These are phyloP conservation scores for Schizosaccharomyces octosporus DNA, from an alignment of 805 yeast species.

Conservation along the genomic window DNA sequence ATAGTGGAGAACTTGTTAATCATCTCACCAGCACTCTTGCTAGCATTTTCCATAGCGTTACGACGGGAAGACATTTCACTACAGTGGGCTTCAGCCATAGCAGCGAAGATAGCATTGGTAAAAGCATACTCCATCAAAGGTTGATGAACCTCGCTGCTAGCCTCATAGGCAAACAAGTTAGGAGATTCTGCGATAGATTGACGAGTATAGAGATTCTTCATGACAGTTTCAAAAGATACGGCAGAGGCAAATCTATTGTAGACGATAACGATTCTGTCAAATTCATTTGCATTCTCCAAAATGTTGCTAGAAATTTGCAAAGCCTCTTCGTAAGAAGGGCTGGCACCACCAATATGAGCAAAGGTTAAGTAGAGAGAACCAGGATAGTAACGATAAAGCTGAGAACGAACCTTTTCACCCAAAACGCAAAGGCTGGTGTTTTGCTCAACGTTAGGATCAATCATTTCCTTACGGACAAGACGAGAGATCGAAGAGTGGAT, in stretches of 20 bases:
- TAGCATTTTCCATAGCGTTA: conserved; percentile 98
- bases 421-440: conserved; percentile 32
- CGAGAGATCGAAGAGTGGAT: conserved; percentile 88
- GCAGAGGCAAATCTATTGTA: conserved; percentile 75
- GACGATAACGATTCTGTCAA: conserved; percentile 54
- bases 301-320: conserved; percentile 74
- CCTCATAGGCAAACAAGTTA: conserved; percentile 57
- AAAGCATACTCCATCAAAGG: conserved; percentile 59
- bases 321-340: conserved; percentile 81
- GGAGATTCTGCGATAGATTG: conserved; percentile 61
- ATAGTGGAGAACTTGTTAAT: conserved; percentile 84
- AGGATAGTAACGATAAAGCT: conserved; percentile 61
- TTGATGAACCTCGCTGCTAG: conserved; percentile 31
- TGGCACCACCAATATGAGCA: conserved; percentile 86
- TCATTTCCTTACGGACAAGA: conserved; percentile 7
- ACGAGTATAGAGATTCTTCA: conserved; percentile 40
- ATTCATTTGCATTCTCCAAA: conserved; percentile 28
- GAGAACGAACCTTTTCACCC: conserved; percentile 86
- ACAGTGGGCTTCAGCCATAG: conserved; percentile 94
- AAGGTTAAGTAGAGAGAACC: conserved; percentile 47
- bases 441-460: neutral
- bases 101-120: conserved; percentile 71
- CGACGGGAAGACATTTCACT: conserved; percentile 96
- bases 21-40: conserved; percentile 99
- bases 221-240: conserved; percentile 70